Percentiles rank a stretch among this genome's conserved stretches.
Evolutionary conservation across 1,284 basidiomycete genomes (phyloP).

Genomic region (Pholiota adiposa): DNA sequence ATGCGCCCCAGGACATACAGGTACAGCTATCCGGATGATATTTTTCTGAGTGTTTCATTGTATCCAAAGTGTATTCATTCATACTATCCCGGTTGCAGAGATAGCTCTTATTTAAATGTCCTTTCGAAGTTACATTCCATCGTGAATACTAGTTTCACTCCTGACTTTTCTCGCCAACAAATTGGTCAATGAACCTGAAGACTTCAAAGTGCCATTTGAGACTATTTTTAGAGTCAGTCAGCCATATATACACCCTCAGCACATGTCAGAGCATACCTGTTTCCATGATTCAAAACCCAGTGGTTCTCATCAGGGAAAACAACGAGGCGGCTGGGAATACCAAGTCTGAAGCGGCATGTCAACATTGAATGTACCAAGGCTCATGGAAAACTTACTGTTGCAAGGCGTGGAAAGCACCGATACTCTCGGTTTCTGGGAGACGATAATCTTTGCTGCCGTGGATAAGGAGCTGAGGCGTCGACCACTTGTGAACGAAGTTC

Average conservation of each 20-base stretch:
- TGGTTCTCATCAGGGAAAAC: conserved; percentile 96
- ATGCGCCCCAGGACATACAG: too few relatives aligned
- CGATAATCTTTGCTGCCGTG: conserved; percentile 90
- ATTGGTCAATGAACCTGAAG: conserved; percentile 84
- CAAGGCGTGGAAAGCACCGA: conserved; percentile 80
- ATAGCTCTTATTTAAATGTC: background rate
- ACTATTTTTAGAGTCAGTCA: conserved; percentile 36
- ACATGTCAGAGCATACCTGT: conserved; percentile 49
- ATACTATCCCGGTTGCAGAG: background rate
- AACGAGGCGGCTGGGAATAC: conserved; percentile 81
- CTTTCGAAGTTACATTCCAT: background rate
- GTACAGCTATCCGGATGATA: too few relatives aligned
- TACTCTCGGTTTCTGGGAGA: conserved; percentile 81
- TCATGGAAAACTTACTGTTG: conserved; percentile 63
- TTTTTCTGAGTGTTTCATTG: background rate
- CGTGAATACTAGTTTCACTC: background rate
- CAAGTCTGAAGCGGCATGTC: conserved; percentile 48
- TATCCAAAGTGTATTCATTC: background rate
- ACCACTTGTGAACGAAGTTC: conserved; percentile 84
- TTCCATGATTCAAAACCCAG: conserved; percentile 82
- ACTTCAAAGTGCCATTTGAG: conserved; percentile 90
- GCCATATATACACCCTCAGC: background rate
- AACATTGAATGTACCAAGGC: background rate
- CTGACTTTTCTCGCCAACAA: conserved; percentile 48
- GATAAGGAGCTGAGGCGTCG: conserved; percentile 82